Conservation (phyloP, 2,329 filamentous ascomycete genomes). For the Xylariaceae sp. region DNA sequence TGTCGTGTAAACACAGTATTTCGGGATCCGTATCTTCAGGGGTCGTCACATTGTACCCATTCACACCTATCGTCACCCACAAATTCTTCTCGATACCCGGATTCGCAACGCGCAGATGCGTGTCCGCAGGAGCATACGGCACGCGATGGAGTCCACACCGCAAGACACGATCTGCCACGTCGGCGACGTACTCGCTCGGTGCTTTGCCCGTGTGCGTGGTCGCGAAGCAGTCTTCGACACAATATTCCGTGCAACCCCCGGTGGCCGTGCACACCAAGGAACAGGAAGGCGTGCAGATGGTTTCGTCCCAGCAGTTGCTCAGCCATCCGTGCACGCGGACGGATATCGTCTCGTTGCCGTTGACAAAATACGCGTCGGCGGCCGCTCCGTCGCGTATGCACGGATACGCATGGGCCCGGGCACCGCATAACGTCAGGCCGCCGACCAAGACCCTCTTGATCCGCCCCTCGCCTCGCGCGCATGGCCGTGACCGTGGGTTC, state of each 20-base stretch:
- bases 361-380: conserved; percentile 3
- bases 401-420: background rate
- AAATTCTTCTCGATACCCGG: conserved; percentile 6
- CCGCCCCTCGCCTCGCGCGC: background rate
- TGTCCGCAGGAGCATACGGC: background rate
- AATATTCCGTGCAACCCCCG: background rate
- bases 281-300: background rate
- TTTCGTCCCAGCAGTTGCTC: conserved; percentile 4
- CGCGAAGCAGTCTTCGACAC: background rate
- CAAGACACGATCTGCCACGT: background rate
- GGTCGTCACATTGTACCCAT: conserved; percentile 7
- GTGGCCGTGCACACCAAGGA: background rate
- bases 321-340: conserved; percentile 6
- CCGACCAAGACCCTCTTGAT: background rate
- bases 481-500: background rate
- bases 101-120: conserved; percentile 4
- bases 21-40: conserved; percentile 1
- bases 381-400: background rate
- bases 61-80: conserved; percentile 5
- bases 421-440: background rate
- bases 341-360: conserved; percentile 4
- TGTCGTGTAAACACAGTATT: conserved; percentile 5
- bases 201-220: background rate
- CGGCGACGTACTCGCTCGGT: background rate
- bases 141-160: conserved; percentile 2